phyloP scores from a whole-genome alignment of 2,329 filamentous ascomycete genomes.

The Delphinella strobiligena region DNA sequence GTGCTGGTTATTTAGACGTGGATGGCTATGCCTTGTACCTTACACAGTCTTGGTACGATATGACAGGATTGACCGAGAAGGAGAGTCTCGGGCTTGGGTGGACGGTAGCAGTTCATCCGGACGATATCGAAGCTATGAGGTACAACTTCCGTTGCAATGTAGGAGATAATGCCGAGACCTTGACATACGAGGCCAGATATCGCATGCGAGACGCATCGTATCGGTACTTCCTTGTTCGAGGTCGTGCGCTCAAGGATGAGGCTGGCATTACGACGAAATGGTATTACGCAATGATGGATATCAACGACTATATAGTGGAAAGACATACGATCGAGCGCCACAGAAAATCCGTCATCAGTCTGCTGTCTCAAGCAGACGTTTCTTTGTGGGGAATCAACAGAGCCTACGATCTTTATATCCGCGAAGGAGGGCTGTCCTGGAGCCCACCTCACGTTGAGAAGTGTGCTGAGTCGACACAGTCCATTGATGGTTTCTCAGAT shows the following conservation, averaged over 20 bases:
- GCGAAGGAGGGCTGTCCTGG: not conserved
- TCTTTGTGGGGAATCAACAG: not conserved
- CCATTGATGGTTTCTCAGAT: no score
- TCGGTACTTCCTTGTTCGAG: not conserved
- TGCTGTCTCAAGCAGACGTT: conserved; percentile 1
- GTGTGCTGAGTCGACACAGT: no score
- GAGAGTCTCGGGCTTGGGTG: not conserved
- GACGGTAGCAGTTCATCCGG: not conserved
- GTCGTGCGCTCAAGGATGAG: not conserved
- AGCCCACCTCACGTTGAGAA: no score
- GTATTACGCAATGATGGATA: not conserved
- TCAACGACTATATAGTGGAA: not conserved
- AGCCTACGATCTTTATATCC: not conserved
- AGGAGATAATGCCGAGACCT: not conserved
- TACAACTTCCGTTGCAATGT: not conserved
- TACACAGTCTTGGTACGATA: not conserved
- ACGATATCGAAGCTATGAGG: not conserved
- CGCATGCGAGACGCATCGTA: not conserved
- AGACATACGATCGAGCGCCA: not conserved
- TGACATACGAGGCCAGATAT: not conserved
- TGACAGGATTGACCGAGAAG: not conserved
- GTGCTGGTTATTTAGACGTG: not conserved
- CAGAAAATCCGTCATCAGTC: not conserved
- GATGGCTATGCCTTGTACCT: not conserved
- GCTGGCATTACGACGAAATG: not conserved